These are phyloP conservation scores for Mortierella claussenii DNA, from an alignment of 192 early-diverging fungal species.

Conservation along the genomic window DNA sequence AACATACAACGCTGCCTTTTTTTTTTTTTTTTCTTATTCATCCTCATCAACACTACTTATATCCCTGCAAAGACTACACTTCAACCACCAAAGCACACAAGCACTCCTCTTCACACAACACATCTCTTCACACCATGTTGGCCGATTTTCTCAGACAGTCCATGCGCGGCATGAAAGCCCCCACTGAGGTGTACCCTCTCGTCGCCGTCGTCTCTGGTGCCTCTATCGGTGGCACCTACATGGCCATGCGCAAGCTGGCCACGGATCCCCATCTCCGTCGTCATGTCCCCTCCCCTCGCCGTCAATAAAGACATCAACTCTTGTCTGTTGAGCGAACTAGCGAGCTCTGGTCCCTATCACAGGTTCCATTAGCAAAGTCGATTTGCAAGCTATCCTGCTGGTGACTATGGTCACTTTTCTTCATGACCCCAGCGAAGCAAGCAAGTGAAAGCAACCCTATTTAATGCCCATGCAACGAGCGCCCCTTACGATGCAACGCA, in stretches of 20 bases:
- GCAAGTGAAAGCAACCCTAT: too few relatives aligned
- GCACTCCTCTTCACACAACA: slow-evolving; percentile 1
- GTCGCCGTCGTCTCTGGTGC: slow-evolving; percentile 44
- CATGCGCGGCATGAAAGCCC: slow-evolving; percentile 43
- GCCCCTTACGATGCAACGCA: neutral
- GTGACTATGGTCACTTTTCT: too few relatives aligned
- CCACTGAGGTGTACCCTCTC: slow-evolving; percentile 47
- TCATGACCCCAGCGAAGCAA: too few relatives aligned
- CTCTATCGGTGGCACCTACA: slow-evolving; percentile 46
- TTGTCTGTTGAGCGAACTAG: too few relatives aligned
- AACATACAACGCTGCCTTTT: too few relatives aligned
- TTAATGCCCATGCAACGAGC: too few relatives aligned
- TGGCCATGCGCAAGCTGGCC: slow-evolving; percentile 49
- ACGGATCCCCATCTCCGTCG: slow-evolving; percentile 49
- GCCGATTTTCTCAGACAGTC: slow-evolving; percentile 28
- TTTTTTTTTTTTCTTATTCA: neutral
- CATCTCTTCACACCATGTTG: slow-evolving; percentile 46
- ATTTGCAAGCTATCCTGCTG: too few relatives aligned
- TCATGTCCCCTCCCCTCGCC: slow-evolving; percentile 5
- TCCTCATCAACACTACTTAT: neutral
- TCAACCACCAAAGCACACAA: neutral
- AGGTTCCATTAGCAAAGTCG: too few relatives aligned
- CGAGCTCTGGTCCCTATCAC: too few relatives aligned
- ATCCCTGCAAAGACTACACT: neutral
- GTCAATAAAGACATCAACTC: slow-evolving; percentile 1